Evolutionary conservation across 192 early-diverging fungal species (phyloP).

Genomic region (Backusella morwellensis): DNA sequence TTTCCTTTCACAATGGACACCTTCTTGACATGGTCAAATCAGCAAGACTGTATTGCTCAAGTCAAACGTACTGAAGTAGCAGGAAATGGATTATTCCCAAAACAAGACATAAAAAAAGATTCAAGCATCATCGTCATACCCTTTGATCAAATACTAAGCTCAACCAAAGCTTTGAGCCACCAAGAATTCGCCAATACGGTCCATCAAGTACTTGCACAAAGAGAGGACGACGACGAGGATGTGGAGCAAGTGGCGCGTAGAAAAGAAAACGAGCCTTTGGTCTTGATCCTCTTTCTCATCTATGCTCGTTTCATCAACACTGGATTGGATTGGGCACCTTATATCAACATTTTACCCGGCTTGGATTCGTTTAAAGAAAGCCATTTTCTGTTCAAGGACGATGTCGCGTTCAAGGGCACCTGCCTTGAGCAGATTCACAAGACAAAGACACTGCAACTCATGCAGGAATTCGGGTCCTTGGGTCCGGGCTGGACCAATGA

Average conservation of each 20-base stretch:
- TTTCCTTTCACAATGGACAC: background rate
- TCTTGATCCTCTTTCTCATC: constrained; percentile 43
- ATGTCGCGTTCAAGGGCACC: constrained; percentile 43
- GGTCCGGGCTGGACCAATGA: constrained; percentile 24
- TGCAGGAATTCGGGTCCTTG: constrained; percentile 39
- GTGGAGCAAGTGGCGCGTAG: background rate
- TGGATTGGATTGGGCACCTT: constrained; percentile 42
- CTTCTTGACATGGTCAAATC: constrained; percentile 17
- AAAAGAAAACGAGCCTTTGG: constrained; percentile 28
- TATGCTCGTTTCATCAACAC: constrained; percentile 24
- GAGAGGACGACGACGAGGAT: background rate
- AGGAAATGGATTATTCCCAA: constrained; percentile 25
- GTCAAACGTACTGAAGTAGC: constrained; percentile 13
- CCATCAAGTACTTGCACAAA: background rate
- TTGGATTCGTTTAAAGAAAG: constrained; percentile 33
- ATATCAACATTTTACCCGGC: constrained; percentile 57
- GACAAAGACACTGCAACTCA: constrained; percentile 47
- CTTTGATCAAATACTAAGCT: background rate
- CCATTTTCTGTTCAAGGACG: constrained; percentile 41
- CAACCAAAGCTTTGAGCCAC: background rate
- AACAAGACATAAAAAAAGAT: background rate
- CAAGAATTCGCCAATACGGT: background rate
- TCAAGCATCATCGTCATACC: background rate
- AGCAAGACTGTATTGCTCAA: background rate
- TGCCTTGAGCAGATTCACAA: constrained; percentile 45